Base-by-base conservation (phyloP, 129 eudicot genomes). In the Flaveria sonorensis region DNA sequence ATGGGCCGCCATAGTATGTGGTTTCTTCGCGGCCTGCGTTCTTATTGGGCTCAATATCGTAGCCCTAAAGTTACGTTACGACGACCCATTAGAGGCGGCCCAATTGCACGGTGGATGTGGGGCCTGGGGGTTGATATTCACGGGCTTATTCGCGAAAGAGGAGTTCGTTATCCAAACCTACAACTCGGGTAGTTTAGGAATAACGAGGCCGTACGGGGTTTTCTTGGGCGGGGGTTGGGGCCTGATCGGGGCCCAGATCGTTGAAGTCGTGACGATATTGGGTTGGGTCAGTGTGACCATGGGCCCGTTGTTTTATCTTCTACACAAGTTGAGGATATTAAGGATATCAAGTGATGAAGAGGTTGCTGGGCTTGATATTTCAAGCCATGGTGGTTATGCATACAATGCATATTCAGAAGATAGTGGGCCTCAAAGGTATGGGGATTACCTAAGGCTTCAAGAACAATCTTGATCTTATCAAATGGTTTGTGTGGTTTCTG, bases 41-140 rank as follows among this genome's bases (percentile, higher is more conserved):
- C 79, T 85, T 2, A 88, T 88, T 26, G 87, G 85, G 76, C 79
- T 88, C 23, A 88, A 88, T 43, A 47, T 83, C 23, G 5, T 86
- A 50, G 86, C 89, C 23, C 42, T 81, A 30, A 88, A 81, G 74
- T 70, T 88, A 18, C 79, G 67, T 0, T 85, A 71, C 14, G 92
- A 88, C 10, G 89, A 88, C 80, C 92, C 92, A 9, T 66, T 88
- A 26, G 92, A 88, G 79, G 92, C 92, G 16, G 78, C 92, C 52
- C 92, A 88, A 68, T 78, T 88, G 67, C 92, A 88, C 36, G 92
- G 92, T 4, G 92, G 92, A 23, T 88, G 92, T 63, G 92, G 89
- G 42, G 88, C 89, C 16, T 88, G 89, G 92, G 92, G 92, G 18
- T 72, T 88, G 62, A 78, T 88, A 8, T 88, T 85, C 48, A 88